A percentile compares a stretch with the other conserved stretches of the same genome.
phyloP scores from a whole-genome alignment of 2,329 filamentous ascomycete species.

The Colletotrichum somersetense region DNA sequence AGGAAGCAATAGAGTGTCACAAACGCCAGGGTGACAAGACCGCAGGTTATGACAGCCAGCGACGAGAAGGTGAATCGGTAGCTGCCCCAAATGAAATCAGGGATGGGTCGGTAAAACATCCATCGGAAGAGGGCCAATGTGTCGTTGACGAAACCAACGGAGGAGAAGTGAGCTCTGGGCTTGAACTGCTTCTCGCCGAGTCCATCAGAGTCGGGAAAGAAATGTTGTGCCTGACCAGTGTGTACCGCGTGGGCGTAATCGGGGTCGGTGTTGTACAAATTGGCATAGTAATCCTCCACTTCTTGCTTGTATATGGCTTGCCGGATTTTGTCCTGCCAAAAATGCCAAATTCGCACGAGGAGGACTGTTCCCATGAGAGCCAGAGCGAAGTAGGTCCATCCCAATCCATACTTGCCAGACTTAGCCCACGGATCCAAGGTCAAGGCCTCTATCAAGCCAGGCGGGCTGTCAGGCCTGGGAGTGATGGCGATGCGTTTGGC shows the following conservation, averaged over 20 bases:
- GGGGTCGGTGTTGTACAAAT: slow-evolving; percentile 64
- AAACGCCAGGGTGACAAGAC: slow-evolving; percentile 77
- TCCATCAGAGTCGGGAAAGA: slow-evolving; percentile 77
- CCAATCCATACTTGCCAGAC: slow-evolving; percentile 86
- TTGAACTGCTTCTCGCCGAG: slow-evolving; percentile 68
- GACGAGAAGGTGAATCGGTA: slow-evolving; percentile 85
- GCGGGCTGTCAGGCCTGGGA: slow-evolving; percentile 69
- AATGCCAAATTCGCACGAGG: slow-evolving; percentile 83
- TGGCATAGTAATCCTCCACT: slow-evolving; percentile 73
- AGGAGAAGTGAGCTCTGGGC: slow-evolving; percentile 80
- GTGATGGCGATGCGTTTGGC: slow-evolving; percentile 71
- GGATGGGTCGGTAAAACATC: slow-evolving; percentile 89
- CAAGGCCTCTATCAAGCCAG: slow-evolving; percentile 72
- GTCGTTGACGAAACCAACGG: slow-evolving; percentile 81
- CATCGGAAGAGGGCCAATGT: slow-evolving; percentile 86
- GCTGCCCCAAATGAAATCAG: slow-evolving; percentile 76
- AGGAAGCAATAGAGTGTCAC: slow-evolving; percentile 86
- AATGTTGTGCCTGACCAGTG: slow-evolving; percentile 71
- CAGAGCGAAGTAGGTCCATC: slow-evolving; percentile 90
- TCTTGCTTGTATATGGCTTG: slow-evolving; percentile 90
- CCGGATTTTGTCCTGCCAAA: slow-evolving; percentile 93
- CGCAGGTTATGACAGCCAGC: slow-evolving; percentile 76
- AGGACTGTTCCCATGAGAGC: slow-evolving; percentile 77
- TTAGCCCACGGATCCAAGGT: slow-evolving; percentile 83
- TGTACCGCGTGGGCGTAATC: slow-evolving; percentile 61